These are phyloP conservation scores for Nicotiana tabacum DNA, from an alignment of 257 asterid species.

Conservation along the genomic window DNA sequence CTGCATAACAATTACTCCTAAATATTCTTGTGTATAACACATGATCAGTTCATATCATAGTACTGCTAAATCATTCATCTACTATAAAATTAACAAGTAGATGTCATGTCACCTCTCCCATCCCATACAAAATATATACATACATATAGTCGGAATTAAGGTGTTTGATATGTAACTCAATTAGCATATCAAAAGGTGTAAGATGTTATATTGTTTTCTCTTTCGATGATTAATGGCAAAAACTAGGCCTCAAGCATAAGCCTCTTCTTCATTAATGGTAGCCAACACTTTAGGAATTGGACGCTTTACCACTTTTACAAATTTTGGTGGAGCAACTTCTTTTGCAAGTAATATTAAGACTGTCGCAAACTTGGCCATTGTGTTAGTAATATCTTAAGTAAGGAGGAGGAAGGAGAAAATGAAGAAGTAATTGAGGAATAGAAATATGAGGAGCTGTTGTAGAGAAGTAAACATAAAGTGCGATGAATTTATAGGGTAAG, in stretches of 20 bases:
- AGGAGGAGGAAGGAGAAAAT: neutral
- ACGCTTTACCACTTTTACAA: neutral
- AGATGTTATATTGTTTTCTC: neutral
- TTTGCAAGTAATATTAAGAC: neutral
- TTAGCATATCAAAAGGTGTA: neutral
- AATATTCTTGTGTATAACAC: no score
- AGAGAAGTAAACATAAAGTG: neutral
- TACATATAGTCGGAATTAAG: no score
- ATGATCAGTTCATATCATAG: no score
- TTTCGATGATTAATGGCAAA: neutral
- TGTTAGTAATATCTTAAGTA: neutral
- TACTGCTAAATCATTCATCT: no score
- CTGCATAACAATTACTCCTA: no score
- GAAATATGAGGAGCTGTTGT: neutral
- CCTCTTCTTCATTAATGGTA: neutral
- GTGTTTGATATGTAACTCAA: neutral
- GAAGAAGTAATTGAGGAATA: neutral
- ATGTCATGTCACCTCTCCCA: no score
- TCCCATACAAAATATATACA: no score
- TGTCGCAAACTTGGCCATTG: neutral
- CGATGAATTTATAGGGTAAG: neutral
- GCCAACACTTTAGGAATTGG: neutral
- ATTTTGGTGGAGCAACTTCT: neutral
- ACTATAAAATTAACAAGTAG: no score
- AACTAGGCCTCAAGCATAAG: neutral